Evolutionary conservation across 2,329 filamentous ascomycete genomes (phyloP).

Genomic region (Chrysoporthe austroafricana): DNA sequence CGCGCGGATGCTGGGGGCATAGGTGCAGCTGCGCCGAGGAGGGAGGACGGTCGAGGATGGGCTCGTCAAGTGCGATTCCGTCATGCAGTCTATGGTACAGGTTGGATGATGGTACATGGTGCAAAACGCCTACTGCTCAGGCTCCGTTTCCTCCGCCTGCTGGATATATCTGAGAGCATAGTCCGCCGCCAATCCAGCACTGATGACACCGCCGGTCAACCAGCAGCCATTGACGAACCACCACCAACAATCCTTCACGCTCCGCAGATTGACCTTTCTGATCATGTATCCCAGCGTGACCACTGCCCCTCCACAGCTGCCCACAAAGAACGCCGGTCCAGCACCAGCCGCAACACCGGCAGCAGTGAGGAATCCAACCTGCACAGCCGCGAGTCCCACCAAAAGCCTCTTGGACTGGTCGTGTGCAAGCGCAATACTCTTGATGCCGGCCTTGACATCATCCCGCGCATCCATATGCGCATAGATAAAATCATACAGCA

Average conservation of each 20-base stretch:
- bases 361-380: slow-evolving; percentile 70
- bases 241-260: slow-evolving; percentile 73
- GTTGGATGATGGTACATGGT: slow-evolving; percentile 6
- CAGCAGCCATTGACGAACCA: slow-evolving; percentile 75
- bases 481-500: slow-evolving; percentile 92
- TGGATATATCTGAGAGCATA: slow-evolving; percentile 58
- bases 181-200: slow-evolving; percentile 61
- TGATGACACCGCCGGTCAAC: slow-evolving; percentile 68
- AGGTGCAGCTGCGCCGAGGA: slow-evolving; percentile 7
- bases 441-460: slow-evolving; percentile 84
- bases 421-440: slow-evolving; percentile 82
- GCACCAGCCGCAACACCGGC: slow-evolving; percentile 71
- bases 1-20: not conserved
- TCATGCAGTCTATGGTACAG: slow-evolving; percentile 6
- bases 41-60: not conserved
- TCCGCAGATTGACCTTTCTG: slow-evolving; percentile 66
- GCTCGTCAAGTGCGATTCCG: not conserved
- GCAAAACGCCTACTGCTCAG: not conserved
- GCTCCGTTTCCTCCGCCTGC: slow-evolving; percentile 29
- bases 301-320: slow-evolving; percentile 68
- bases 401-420: slow-evolving; percentile 79
- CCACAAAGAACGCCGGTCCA: slow-evolving; percentile 69
- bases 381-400: slow-evolving; percentile 68
- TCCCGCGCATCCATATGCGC: slow-evolving; percentile 91
- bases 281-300: slow-evolving; percentile 69